Evolutionary conservation across 768 basidiomycete genomes (phyloP), one percentile per base, ranked within the genome.

Genomic region (Pulveroboletus ravenelii): DNA sequence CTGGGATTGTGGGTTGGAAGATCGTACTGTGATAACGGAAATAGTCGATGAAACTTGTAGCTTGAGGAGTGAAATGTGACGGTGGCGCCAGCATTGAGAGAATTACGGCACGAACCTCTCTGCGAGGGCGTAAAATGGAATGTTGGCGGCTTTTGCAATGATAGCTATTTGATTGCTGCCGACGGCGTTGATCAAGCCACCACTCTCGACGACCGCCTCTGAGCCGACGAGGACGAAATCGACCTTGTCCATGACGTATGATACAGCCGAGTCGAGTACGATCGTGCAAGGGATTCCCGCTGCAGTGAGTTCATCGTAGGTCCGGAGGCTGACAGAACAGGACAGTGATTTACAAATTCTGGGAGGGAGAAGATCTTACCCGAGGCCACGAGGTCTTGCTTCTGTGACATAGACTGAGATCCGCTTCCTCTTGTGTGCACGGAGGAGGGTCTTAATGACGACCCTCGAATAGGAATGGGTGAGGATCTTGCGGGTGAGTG

Each of bases 351-450:
- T 47, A 30, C 35, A 54, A 57, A 52, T 35, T 44, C n/a, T 35
- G 43, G 20, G 17, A 40, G 45, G 47, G 48, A 38, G 43, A 44
- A 55, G 51, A 46, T 74, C 83, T 62, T 66, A 91, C 92, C 93
- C 91, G 59, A 88, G 77, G 62, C 87, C 89, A 65, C 81, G 82
- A 67, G 95, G 93, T 56, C 91, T 81, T 31, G 91, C 90, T 82
- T 97, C 92, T 58, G 95, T 97, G 51, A 99, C 95, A 68, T 93
- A 98, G 35, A 99, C 95, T 62, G 90, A 92, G 69, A 98, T 91
- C 50, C 94, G 81, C 74, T 98, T 97, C 66, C 80, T 82, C 63
- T 85, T 78, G 67, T 95, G 92, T 15, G 96, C 94, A 50, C 87
- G 81, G 41, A 97, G 77, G 46, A 99, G 78, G 32, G 94, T 88